phyloP scores from a whole-genome alignment of 2,329 filamentous ascomycete genomes.

The Cryphonectria nitschkei region DNA sequence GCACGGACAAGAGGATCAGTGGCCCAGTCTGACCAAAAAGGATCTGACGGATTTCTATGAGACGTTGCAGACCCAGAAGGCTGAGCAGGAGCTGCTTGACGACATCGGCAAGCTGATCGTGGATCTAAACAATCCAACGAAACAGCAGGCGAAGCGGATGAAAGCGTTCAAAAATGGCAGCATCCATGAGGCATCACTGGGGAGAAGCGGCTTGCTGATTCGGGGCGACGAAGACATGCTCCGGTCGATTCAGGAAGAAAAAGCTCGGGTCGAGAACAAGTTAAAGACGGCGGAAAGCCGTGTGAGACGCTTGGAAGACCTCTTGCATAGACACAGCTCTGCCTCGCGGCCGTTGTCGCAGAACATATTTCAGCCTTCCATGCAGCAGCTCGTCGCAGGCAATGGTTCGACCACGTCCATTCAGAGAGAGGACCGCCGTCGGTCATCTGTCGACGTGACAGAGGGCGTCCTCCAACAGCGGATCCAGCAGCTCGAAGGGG shows the following conservation, averaged over 20 bases:
- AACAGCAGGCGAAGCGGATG: constrained; percentile 81
- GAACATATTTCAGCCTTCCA: constrained; percentile 57
- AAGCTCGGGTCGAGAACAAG: constrained; percentile 72
- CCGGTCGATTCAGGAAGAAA: constrained; percentile 80
- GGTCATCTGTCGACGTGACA: constrained; percentile 41
- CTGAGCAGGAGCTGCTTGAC: constrained; percentile 67
- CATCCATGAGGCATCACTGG: constrained; percentile 85
- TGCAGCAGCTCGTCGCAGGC: constrained; percentile 51
- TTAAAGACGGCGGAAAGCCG: constrained; percentile 85
- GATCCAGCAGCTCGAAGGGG: constrained; percentile 72
- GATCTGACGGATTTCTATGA: constrained; percentile 78
- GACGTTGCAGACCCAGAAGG: constrained; percentile 65
- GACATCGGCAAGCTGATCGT: constrained; percentile 77
- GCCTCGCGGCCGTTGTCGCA: constrained; percentile 57
- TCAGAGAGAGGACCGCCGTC: constrained; percentile 48
- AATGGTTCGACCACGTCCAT: constrained; percentile 55
- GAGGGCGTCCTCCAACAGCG: constrained; percentile 51
- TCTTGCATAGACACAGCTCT: constrained; percentile 82
- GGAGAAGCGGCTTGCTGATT: constrained; percentile 82
- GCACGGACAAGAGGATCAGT: constrained; percentile 75
- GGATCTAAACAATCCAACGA: constrained; percentile 80
- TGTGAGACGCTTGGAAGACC: constrained; percentile 86
- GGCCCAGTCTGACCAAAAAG: constrained; percentile 76
- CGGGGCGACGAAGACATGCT: constrained; percentile 86
- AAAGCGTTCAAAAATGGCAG: constrained; percentile 98